phyloP scores from a whole-genome alignment of 1,139 yeast species.

The Casaregolazyma suthepensis region DNA sequence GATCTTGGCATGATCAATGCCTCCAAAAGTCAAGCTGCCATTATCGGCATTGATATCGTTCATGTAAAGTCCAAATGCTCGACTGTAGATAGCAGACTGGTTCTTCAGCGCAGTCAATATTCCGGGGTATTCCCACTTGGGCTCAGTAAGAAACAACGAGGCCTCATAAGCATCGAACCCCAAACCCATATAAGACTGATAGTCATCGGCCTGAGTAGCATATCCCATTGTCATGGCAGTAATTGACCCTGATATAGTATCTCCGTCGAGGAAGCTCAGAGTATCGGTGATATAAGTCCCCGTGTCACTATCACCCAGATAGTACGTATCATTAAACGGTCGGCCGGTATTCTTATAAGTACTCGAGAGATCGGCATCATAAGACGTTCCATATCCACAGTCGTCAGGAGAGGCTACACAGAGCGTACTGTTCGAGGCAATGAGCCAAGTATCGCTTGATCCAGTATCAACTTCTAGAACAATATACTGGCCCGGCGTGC shows the following conservation, averaged over 20 bases:
- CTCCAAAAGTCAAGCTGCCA: conserved; percentile 54
- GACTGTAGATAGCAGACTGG: conserved; percentile 43
- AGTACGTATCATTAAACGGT: conserved; percentile 18
- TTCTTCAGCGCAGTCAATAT: conserved; percentile 43
- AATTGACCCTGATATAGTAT: conserved; percentile 10
- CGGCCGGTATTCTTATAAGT: conserved; percentile 11
- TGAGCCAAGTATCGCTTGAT: conserved; percentile 43
- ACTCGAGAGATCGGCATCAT: conserved; percentile 10
- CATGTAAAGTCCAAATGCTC: conserved; percentile 51
- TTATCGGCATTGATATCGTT: conserved; percentile 36
- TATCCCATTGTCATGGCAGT: conserved; percentile 14
- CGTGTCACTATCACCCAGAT: conserved; percentile 29
- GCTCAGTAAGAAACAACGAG: conserved; percentile 9
- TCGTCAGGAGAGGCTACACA: conserved; percentile 14
- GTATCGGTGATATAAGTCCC: conserved; percentile 48
- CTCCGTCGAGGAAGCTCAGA: conserved; percentile 21
- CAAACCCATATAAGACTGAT: conserved; percentile 15
- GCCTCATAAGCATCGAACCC: conserved; percentile 19
- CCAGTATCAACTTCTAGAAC: conserved; percentile 39
- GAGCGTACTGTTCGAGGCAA: conserved; percentile 21
- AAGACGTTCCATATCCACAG: conserved; percentile 14
- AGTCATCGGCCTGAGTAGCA: conserved; percentile 9
- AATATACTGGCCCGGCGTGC: conserved; percentile 24
- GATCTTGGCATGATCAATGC: conserved; percentile 49
- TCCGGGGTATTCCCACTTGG: conserved; percentile 32